Evolutionary conservation across 352 stramenopile genomes (phyloP), one percentile per base, ranked within the genome.

Genomic region (Phytopythium oedochilum): DNA sequence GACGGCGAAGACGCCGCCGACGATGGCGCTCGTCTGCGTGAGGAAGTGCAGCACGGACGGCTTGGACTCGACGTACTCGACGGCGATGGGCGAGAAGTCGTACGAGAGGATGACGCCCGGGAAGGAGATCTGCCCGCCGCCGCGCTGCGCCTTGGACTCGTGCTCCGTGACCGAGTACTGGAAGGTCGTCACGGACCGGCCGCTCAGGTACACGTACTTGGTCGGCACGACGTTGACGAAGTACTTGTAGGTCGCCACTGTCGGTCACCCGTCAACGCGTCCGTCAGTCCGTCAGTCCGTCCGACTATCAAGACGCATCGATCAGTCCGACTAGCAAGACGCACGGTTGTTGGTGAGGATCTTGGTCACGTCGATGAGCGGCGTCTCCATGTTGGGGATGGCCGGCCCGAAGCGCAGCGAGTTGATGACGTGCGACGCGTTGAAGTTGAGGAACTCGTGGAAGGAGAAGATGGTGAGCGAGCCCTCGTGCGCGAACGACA

Each of bases 121-220:
- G 64, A 96, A 92, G 12, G 64, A 79, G 51, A 93, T 64, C 35
- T 75, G 69, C 17, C 75, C 75, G 48, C 83, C 83, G 11, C 69
- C 58, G 35, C 59, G 53, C 31, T 55, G 59, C 23, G 70, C 67
- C 28, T 77, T 75, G 22, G 61, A 79, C 42, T 83, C 81, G 63
- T 93, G 82, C 64, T 96, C 86, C 17, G 86, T 96, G 38, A 92
- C 83, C 34, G 83, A 94, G 69, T 96, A 96, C 68, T 96, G 86
- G 73, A 86, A 93, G 51, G 86, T 94, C 39, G 66, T 71, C 46
- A 91, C 66, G 38, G 72, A 71, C 15, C 54, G 59, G 35, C 84
- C 84, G 57, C 82, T 90, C 51, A 93, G 67, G 47, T 86, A 91
- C 40, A 88, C 80, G 66, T 96, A 93, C 65, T 77, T 85, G 67